Conservation (phyloP, 306 rosid genomes). For the Medicago ruthenica region DNA sequence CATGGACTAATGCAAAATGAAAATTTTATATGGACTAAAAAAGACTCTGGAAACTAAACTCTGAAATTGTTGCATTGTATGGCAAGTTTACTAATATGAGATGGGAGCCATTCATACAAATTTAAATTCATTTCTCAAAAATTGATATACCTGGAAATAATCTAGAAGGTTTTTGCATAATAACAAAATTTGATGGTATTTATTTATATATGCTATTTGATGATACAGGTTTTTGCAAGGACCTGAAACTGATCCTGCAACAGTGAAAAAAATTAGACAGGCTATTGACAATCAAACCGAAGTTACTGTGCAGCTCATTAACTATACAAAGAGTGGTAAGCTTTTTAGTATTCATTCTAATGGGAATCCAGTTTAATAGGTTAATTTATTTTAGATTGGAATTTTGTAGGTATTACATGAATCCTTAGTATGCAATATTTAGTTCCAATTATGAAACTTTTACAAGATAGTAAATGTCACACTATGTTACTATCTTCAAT, state of each 20-base stretch:
- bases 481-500: not conserved
- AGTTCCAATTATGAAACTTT: slow-evolving; percentile 15
- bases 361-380: not conserved
- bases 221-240: slow-evolving; percentile 88
- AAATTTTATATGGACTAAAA: too few relatives aligned
- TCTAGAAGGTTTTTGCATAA: slow-evolving; percentile 8
- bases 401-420: not conserved
- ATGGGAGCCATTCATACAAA: too few relatives aligned
- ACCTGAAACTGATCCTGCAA: slow-evolving; percentile 93
- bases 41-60: too few relatives aligned
- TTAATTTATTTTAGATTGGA: not conserved
- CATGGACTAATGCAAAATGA: too few relatives aligned
- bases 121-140: too few relatives aligned
- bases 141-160: not conserved
- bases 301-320: slow-evolving; percentile 94
- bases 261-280: slow-evolving; percentile 85
- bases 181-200: not conserved
- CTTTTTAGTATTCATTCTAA: slow-evolving; percentile 2
- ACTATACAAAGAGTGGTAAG: slow-evolving; percentile 88
- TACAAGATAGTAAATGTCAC: slow-evolving; percentile 23
- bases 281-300: slow-evolving; percentile 91
- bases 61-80: too few relatives aligned
- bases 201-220: slow-evolving; percentile 32
- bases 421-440: not conserved
- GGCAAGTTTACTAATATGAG: too few relatives aligned